Base-by-base conservation (phyloP, 768 basidiomycete genomes). In the Podaxis pistillaris region DNA sequence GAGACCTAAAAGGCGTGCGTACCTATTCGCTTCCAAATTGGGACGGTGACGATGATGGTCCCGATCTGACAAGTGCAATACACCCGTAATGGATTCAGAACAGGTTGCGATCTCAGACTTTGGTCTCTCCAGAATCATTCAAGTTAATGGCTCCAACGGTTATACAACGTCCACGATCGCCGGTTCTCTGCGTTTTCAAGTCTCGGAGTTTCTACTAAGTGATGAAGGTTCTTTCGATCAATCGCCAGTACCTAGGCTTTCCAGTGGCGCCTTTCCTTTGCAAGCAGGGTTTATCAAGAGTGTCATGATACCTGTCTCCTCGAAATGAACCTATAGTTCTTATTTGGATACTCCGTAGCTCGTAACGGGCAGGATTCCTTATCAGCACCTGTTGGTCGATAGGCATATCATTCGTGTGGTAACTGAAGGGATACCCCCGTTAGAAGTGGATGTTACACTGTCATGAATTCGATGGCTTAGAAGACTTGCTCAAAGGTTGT, bases 1-100 rank as follows among this genome's bases (percentile, higher is more conserved):
- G 80, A 9, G 80, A 81, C 58, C 62, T 81, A 22, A 81, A 79
- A 67, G 74, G 75, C 33, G 80, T 81, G 57, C 64, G 77, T 63
- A 6, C 33, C 7, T 55, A 36, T 12, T 55, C 26, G 19, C 40
- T 46, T 30, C 26, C 17, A 28, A 30, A 7, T 15, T 22, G 1
- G 1, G 54, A 7, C 28, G 49, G 5, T 2, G 12, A 58, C 3
- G 37, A 49, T 62, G 33, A 64, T 19, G 28, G 50, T 8, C n/a
- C 13, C 22, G 9, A 19, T 22, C 54, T 44, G 24, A 26, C 37
- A 41, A 71, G 70, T 71, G 66, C 37, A 83, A 81, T 64, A 74
- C 81, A 37, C 73, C 81, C 24, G 69, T 83, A 41, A 74, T 73
- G 11, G 72, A 69, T 8, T 63, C 73, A 12, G 72, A 72, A 6